These are phyloP conservation scores for Phylloporus sp. DNA, from an alignment of 768 basidiomycete genomes.

Conservation along the genomic window DNA sequence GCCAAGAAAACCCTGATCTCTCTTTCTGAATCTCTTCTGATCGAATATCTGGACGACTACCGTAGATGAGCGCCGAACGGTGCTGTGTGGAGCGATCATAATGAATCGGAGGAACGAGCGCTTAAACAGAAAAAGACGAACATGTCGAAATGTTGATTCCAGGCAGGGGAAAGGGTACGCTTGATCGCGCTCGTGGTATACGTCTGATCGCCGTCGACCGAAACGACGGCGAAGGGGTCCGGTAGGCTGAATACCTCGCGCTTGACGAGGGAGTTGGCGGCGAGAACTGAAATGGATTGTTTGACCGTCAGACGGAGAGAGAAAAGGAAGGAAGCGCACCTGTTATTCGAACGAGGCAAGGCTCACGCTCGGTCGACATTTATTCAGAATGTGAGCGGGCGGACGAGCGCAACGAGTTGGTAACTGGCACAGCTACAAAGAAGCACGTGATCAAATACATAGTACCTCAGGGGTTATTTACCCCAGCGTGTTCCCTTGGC, in stretches of 20 bases:
- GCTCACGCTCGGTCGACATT: conserved; percentile 19
- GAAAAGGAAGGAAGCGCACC: conserved; percentile 9
- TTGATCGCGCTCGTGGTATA: conserved; percentile 70
- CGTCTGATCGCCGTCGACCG: conserved; percentile 80
- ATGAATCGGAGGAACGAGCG: conserved; percentile 4
- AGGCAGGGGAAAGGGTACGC: conserved; percentile 64
- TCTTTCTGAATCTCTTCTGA: conserved; percentile 80
- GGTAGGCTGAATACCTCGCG: conserved; percentile 77
- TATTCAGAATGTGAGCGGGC: neutral
- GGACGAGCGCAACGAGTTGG: too few relatives aligned
- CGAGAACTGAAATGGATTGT: conserved; percentile 53
- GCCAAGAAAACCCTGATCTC: conserved; percentile 75
- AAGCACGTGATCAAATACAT: neutral
- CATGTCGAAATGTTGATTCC: conserved; percentile 87
- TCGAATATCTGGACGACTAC: conserved; percentile 87
- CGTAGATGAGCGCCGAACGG: conserved; percentile 67
- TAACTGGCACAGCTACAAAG: too few relatives aligned
- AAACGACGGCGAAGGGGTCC: conserved; percentile 85
- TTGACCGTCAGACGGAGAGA: too few relatives aligned
- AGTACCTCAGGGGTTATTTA: neutral
- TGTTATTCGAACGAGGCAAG: conserved; percentile 24
- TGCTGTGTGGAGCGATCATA: conserved; percentile 34
- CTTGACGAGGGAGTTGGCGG: conserved; percentile 69
- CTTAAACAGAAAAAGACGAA: conserved; percentile 35
- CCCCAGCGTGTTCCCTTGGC: too few relatives aligned